These are phyloP conservation scores for Diutina mesorugosa DNA, from an alignment of 1,139 yeast genomes.

Conservation along the genomic window DNA sequence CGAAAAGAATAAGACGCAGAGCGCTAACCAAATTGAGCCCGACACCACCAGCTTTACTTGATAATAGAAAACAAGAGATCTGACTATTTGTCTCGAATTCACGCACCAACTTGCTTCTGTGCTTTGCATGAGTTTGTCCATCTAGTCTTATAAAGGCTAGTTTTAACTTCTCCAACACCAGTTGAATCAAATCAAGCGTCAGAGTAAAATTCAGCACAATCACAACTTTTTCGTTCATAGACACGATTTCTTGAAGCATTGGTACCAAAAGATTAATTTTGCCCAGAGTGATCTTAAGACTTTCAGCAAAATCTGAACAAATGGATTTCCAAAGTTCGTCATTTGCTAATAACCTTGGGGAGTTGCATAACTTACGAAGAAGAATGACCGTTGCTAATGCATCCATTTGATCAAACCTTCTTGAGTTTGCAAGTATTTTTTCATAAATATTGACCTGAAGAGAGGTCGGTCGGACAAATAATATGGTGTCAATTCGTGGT, in stretches of 20 bases:
- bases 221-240: constrained; percentile 58
- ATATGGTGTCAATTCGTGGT: constrained; percentile 61
- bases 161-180: constrained; percentile 35
- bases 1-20: constrained; percentile 69
- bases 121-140: constrained; percentile 65
- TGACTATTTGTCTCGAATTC: constrained; percentile 45
- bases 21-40: constrained; percentile 90
- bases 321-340: constrained; percentile 20
- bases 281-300: constrained; percentile 27
- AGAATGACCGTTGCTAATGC: constrained; percentile 62
- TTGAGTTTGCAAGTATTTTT: constrained; percentile 4
- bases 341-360: constrained; percentile 51
- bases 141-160: constrained; percentile 56
- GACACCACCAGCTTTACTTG: constrained; percentile 91
- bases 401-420: constrained; percentile 8
- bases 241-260: constrained; percentile 30
- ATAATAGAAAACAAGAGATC: constrained; percentile 58
- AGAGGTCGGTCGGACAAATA: constrained; percentile 66
- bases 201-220: constrained; percentile 83
- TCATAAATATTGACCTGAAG: constrained; percentile 46
- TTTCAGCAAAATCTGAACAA: constrained; percentile 2
- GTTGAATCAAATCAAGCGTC: constrained; percentile 68
- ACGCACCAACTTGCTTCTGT: constrained; percentile 54
- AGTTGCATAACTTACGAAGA: constrained; percentile 73
- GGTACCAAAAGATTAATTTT: constrained; percentile 44